Base-by-base conservation (phyloP, 1,139 yeast genomes). In the Eremothecium gossypii region DNA sequence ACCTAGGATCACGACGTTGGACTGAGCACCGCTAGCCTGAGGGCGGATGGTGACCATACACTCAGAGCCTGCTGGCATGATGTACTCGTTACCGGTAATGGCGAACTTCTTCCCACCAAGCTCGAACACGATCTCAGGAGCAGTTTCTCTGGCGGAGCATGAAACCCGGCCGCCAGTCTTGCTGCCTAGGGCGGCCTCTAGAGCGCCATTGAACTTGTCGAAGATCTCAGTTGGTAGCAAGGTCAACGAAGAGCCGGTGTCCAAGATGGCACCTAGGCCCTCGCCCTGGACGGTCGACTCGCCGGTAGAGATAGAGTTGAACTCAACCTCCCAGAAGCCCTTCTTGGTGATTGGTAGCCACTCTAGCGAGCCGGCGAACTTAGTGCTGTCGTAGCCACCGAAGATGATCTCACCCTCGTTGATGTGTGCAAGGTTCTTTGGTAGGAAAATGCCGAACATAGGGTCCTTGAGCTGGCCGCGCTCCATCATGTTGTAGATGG, bases 291-390 rank as follows among this genome's bases (percentile, higher is more conserved):
- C 96, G 58, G 74, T 83, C 68, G 91, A 95, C 51, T 82, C 83
- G 55, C 98, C 98, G 49, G 91, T 74, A 32, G 89, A 85, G 61
- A 91, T 71, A 55, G 95, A 89, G 56, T 86, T 86, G 53, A 91
- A 82, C 51, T 83, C 76, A 47, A 91, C 98, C 72, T 91, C 98
- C 98, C 98, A 91, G 76, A 91, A 91, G 32, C 97, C 98, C 79
- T 89, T 85, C 75, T 98, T 85, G 72, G 98, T 86, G 48, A 91
- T 93, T 45, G 98, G 98, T 66, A 91, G 76, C 84, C 94, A 87
- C 42, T 91, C 83, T 56, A 91, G 72, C 55, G 89, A 77, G 50
- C 98, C 98, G 39, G 69, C 67, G 66, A 70, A 86, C 60, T 78
- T 75, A 48, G 78, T 63, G 52, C 78, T 73, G 62, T 89, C 96